phyloP scores from a whole-genome alignment of 1,284 basidiomycete species.

The Tremellales sp. region DNA sequence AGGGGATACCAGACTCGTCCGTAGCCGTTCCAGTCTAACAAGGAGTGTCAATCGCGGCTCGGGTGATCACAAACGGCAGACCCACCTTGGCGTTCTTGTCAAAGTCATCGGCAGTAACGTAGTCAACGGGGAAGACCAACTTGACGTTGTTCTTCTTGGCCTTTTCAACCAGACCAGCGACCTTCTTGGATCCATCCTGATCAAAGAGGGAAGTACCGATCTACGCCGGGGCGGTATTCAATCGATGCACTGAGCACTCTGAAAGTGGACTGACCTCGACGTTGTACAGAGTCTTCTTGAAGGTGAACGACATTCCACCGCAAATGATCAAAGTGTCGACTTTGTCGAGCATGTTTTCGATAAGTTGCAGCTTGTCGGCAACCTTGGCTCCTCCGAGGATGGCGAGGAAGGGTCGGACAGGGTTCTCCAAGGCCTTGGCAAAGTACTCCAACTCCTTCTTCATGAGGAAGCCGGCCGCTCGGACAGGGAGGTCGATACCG shows the following conservation, averaged over 20 bases:
- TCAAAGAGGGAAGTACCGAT: constrained; percentile 97
- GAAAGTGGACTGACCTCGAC: constrained; percentile 58
- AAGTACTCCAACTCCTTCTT: constrained; percentile 99
- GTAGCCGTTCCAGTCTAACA: constrained; percentile 68
- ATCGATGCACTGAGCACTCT: no score
- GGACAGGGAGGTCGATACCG: constrained; percentile 86
- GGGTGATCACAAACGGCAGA: not conserved
- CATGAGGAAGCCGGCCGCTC: constrained; percentile 93
- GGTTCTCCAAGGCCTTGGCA: constrained; percentile 92
- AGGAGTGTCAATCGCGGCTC: no score
- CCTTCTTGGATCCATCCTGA: constrained; percentile 83
- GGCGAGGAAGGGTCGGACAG: constrained; percentile 93
- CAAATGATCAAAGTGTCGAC: constrained; percentile 95
- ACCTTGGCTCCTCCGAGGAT: constrained; percentile 99
- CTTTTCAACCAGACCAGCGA: constrained; percentile 79
- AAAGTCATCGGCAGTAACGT: constrained; percentile 91
- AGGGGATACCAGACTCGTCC: constrained; percentile 81
- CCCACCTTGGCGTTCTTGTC: constrained; percentile 80
- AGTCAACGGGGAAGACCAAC: constrained; percentile 93
- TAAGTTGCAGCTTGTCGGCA: constrained; percentile 97
- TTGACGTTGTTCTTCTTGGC: constrained; percentile 92
- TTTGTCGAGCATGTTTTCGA: constrained; percentile 99
- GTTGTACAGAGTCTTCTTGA: constrained; percentile 89
- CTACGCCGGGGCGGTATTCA: constrained; percentile 45
- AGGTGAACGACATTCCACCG: constrained; percentile 99